Evolutionary conservation across 148 eudicot species (phyloP).

Genomic region (Pharnaceum exiguum): DNA sequence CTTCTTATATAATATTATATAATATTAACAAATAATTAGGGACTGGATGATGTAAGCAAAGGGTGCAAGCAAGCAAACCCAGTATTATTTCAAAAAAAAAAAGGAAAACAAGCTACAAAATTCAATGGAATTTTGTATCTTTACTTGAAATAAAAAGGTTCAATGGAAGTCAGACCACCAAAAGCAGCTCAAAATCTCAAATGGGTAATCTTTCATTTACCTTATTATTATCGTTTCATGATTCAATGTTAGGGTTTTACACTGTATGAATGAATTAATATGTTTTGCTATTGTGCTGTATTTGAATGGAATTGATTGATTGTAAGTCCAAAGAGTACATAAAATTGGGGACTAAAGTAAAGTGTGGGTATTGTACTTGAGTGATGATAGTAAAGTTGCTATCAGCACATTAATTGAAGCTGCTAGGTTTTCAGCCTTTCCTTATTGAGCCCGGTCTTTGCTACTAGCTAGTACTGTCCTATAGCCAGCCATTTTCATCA

Average conservation of each 20-base stretch:
- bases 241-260: conserved; percentile 36
- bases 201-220: conserved; percentile 65
- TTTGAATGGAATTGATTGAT: no score
- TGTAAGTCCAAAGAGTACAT: no score
- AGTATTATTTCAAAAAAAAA: no score
- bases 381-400: conserved; percentile 37
- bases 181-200: conserved; percentile 55
- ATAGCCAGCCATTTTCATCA: no score
- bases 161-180: conserved; percentile 39
- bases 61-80: no score
- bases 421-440: conserved; percentile 23
- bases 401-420: conserved; percentile 41
- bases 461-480: conserved; percentile 22
- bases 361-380: conserved; percentile 22
- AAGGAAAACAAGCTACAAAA: no score
- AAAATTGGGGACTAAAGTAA: conserved; percentile 32
- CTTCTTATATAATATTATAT: no score
- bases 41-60: no score
- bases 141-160: conserved; percentile 36
- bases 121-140: conserved; percentile 34
- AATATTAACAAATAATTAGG: no score
- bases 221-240: no score
- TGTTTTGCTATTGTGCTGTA: no score
- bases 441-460: conserved; percentile 18
- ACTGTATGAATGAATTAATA: no score